Evolutionary conservation across 1,139 yeast genomes (phyloP).

Genomic region (Candida sp.): DNA sequence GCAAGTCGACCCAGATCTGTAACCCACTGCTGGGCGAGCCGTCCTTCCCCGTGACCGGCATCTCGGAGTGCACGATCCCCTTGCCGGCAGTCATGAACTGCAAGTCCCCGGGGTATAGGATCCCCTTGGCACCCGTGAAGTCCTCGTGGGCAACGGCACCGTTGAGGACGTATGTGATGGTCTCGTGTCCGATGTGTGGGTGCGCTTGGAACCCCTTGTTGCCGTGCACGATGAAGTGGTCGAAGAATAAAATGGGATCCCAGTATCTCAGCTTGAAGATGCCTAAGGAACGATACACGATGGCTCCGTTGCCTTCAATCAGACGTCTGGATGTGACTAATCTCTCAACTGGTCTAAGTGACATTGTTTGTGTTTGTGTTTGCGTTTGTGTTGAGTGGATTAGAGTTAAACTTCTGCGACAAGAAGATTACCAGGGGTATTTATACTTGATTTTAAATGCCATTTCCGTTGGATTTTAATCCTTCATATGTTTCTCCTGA

Average conservation of each 20-base stretch:
- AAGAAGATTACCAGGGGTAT: not conserved
- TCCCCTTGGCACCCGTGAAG: conserved; percentile 84
- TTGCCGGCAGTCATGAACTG: conserved; percentile 97
- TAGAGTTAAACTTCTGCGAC: no score
- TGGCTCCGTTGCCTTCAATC: conserved; percentile 90
- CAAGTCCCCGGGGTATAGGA: conserved; percentile 81
- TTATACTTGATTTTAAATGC: not conserved
- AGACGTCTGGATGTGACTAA: conserved; percentile 72
- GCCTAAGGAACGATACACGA: conserved; percentile 84
- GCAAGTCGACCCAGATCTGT: conserved; percentile 94
- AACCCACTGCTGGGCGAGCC: conserved; percentile 69
- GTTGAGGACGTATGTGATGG: conserved; percentile 72
- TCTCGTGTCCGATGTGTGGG: conserved; percentile 93
- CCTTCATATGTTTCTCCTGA: no score
- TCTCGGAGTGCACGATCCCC: conserved; percentile 87
- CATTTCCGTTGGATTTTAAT: no score
- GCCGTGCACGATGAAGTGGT: conserved; percentile 61
- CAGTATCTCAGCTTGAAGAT: conserved; percentile 67
- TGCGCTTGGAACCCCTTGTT: conserved; percentile 89
- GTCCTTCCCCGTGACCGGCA: conserved; percentile 69
- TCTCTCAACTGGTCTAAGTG: conserved; percentile 57
- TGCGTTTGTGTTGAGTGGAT: no score
- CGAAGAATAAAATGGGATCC: conserved; percentile 85
- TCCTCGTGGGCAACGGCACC: conserved; percentile 93
- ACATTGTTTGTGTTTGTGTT: not conserved